These are phyloP conservation scores for Vachellia collinsii DNA, from an alignment of 306 rosid species.

Conservation along the genomic window DNA sequence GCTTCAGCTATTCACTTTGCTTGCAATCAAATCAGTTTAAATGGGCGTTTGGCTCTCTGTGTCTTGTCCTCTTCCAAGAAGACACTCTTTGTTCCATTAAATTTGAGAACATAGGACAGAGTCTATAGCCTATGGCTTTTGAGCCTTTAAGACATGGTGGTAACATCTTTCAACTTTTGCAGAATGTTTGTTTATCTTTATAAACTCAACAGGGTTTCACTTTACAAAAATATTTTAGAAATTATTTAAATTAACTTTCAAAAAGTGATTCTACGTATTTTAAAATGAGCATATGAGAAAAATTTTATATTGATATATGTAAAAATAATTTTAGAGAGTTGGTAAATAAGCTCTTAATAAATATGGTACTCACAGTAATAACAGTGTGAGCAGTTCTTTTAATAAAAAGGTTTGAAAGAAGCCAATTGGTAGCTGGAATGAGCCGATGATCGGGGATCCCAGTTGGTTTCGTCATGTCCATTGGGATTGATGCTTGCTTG, in stretches of 20 bases:
- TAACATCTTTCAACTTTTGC: conserved; percentile 18
- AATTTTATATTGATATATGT: too few species aligned
- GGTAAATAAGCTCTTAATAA: too few species aligned
- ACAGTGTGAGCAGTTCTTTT: background rate
- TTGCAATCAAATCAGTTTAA: background rate
- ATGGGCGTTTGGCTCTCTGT: background rate
- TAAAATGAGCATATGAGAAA: too few species aligned
- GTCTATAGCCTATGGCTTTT: background rate
- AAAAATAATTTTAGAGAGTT: too few species aligned
- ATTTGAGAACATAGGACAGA: conserved; percentile 23
- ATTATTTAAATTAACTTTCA: too few species aligned
- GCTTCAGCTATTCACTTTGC: background rate
- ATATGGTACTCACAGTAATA: background rate
- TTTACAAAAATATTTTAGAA: background rate
- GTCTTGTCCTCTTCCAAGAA: background rate
- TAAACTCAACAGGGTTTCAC: background rate
- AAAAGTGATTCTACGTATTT: too few species aligned
- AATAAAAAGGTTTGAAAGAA: background rate
- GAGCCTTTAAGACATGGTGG: conserved; percentile 29
- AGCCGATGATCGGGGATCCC: conserved; percentile 19
- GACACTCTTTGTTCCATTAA: background rate
- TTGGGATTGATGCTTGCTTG: conserved; percentile 53
- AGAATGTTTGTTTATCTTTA: background rate
- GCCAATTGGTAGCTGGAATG: background rate
- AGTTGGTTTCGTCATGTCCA: conserved; percentile 20